Conservation (phyloP, 2,329 filamentous ascomycete genomes). For the Truncatella angustata region DNA sequence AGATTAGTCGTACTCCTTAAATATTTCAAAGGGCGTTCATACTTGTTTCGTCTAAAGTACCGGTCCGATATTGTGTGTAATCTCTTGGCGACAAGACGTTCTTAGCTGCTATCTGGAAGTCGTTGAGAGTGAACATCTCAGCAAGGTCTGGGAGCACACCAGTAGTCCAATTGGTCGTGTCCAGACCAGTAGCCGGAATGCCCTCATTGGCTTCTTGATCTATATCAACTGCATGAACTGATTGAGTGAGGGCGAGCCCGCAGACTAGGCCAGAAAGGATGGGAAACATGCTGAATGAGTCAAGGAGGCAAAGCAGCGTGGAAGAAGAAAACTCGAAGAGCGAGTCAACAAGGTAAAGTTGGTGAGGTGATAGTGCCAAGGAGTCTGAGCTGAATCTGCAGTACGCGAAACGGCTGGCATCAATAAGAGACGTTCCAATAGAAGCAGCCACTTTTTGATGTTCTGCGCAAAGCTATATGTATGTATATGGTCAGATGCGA, state of each 20-base stretch:
- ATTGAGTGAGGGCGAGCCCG: conserved; percentile 1
- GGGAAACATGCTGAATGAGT: neutral
- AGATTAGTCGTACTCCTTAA: conserved; percentile 44
- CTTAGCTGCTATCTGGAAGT: conserved; percentile 53
- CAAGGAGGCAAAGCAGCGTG: neutral
- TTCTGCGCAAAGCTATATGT: too few species aligned
- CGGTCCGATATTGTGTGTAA: conserved; percentile 57
- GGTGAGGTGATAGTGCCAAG: neutral
- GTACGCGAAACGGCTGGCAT: neutral
- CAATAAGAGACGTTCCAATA: neutral
- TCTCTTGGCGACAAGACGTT: conserved; percentile 42
- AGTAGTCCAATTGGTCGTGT: conserved; percentile 13
- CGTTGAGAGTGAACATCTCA: conserved; percentile 46
- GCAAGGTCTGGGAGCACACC: conserved; percentile 39
- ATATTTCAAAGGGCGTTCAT: conserved; percentile 54
- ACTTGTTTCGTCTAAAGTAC: conserved; percentile 54
- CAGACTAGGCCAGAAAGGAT: neutral
- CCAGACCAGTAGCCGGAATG: conserved; percentile 10
- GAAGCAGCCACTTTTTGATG: too few species aligned
- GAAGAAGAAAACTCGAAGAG: neutral
- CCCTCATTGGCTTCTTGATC: conserved; percentile 9
- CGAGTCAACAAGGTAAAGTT: neutral
- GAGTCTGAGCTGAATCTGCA: neutral
- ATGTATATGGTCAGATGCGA: too few species aligned
- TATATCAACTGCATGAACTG: conserved; percentile 5